Conservation (phyloP, 495 filamentous ascomycete genomes). For the Neurospora sublineolata region DNA sequence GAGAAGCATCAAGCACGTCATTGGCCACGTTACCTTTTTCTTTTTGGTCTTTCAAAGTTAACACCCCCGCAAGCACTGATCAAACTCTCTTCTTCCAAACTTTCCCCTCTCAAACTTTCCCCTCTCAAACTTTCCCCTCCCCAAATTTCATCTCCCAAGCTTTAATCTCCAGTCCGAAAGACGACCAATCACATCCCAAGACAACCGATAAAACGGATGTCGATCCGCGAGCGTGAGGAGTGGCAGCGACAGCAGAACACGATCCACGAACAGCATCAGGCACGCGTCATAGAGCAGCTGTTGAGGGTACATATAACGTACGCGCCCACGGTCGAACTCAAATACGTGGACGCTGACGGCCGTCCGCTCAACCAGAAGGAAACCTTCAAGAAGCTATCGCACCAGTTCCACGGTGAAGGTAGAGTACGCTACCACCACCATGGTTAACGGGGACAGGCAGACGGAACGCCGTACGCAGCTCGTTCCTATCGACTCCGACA, state of each 20-base stretch:
- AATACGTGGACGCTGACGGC: too few species aligned
- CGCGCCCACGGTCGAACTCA: too few species aligned
- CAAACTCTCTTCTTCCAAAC: not conserved
- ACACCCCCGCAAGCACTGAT: not conserved
- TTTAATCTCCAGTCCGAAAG: not conserved
- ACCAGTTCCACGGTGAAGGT: too few species aligned
- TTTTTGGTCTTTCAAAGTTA: not conserved
- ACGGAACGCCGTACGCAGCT: not conserved
- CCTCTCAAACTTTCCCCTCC: not conserved
- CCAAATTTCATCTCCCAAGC: not conserved
- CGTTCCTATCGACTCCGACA: not conserved
- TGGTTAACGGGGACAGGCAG: not conserved
- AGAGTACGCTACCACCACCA: not conserved
- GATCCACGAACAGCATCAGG: constrained; percentile 68
- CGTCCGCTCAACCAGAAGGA: too few species aligned
- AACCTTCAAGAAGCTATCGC: too few species aligned
- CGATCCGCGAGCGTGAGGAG: constrained; percentile 84
- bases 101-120: not conserved
- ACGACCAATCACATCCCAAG: not conserved
- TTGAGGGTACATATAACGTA: too few species aligned
- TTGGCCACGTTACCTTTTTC: too few species aligned
- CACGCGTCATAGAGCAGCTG: constrained; percentile 66
- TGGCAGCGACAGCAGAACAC: constrained; percentile 78
- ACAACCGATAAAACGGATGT: too few species aligned
- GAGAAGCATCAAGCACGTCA: too few species aligned